Base-by-base conservation (phyloP, 1,284 basidiomycete genomes). In the Sphaerobolus stellatus region DNA sequence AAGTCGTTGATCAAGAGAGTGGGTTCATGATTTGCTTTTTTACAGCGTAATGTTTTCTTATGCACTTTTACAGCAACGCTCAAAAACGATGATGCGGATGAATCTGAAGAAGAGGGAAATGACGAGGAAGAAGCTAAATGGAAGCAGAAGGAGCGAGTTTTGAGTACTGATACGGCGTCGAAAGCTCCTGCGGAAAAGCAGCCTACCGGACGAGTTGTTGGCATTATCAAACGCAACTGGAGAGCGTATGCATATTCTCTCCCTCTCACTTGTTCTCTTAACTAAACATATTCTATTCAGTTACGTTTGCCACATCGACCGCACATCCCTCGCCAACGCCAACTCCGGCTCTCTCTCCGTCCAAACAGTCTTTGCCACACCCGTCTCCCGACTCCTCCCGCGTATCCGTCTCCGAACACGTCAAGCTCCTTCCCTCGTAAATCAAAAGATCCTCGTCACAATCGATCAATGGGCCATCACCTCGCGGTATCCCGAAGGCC, bases 261-360 rank as follows among this genome's bases (percentile, higher is more conserved):
- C 46, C 14, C 30, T 54, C 52, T 43, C 50, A n/a, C 33, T 48
- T 11, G 14, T 27, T 16, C 25, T 36, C 36, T 54, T 58, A 51
- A 4, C 46, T 48, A 38, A 22, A n/a, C 18, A 43, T n/a, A 57
- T 27, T 4, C 31, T 47, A 16, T 43, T 24, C 52, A 90, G 88
- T 52, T 97, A 95, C 66, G 96, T 99, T 40, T 98, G 94, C 69
- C 96, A 98, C 70, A 88, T 99, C 55, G 97, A 98, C 71, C 83
- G 84, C 60, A 83, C 88, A 0, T 94, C 95, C 2, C 79, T 98
- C 44, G 88, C 90, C 2, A 88, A 89, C 11, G 83, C 85, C 2
- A 86, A 86, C 40, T 68, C 83, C 24, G 92, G 91, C 0, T 92
- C 92, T 5, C 81, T 94, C 4, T 89, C 93, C 5, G 85, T 88